phyloP scores from a whole-genome alignment of 2,329 filamentous ascomycete species.

The Colletotrichum sansevieriae region DNA sequence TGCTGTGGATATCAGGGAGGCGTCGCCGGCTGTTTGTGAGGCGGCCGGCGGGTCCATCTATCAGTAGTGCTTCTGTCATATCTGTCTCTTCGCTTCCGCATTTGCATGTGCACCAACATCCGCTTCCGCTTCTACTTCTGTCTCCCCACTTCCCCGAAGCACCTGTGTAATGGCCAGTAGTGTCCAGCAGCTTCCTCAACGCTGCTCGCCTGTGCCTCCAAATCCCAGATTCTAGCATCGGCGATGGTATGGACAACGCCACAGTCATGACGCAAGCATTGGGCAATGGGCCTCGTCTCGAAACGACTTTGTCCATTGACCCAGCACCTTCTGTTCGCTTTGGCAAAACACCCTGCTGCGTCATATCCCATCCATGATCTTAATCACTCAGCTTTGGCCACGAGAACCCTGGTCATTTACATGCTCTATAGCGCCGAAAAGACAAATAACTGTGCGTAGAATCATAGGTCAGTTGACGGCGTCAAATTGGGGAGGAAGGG shows the following conservation, averaged over 20 bases:
- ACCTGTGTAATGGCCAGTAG: slow-evolving; percentile 23
- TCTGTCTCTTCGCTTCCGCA: slow-evolving; percentile 1
- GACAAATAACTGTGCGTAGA: slow-evolving; percentile 73
- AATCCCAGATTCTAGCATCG: slow-evolving; percentile 13
- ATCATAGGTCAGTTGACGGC: slow-evolving; percentile 1
- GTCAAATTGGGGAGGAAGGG: neutral
- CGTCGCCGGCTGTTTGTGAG: slow-evolving; percentile 7
- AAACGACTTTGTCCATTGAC: neutral
- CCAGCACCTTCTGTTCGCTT: slow-evolving; percentile 7
- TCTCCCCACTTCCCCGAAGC: slow-evolving; percentile 14
- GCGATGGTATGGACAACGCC: slow-evolving; percentile 9
- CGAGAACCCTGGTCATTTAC: neutral
- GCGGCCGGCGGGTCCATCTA: slow-evolving; percentile 34
- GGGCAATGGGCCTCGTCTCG: slow-evolving; percentile 10
- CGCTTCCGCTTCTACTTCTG: neutral
- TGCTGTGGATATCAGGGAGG: slow-evolving; percentile 34
- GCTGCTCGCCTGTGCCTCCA: slow-evolving; percentile 18
- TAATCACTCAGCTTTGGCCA: slow-evolving; percentile 5
- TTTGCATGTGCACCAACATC: too few relatives aligned
- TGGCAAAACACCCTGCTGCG: slow-evolving; percentile 17
- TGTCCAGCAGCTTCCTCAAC: slow-evolving; percentile 20
- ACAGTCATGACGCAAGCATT: slow-evolving; percentile 1
- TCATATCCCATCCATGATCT: slow-evolving; percentile 6
- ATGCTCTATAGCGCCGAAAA: slow-evolving; percentile 77
- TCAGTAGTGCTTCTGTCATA: slow-evolving; percentile 30